phyloP scores from a whole-genome alignment of 805 yeast genomes.

The Starmerella geochares region DNA sequence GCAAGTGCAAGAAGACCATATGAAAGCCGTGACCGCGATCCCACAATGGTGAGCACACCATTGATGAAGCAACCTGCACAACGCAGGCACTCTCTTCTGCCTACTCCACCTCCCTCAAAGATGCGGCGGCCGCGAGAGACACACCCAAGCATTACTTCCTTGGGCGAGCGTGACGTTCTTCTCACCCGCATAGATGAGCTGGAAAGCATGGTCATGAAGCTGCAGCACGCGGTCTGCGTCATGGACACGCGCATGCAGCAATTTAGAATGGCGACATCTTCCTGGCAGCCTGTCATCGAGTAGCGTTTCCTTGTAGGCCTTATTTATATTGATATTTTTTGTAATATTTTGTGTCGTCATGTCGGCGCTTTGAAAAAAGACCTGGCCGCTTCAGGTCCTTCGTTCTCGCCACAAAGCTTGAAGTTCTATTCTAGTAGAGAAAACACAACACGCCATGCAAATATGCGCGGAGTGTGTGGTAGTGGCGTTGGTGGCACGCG shows the following conservation, averaged over 20 bases:
- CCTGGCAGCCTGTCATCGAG: constrained; percentile 3
- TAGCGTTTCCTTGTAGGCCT: too few species aligned
- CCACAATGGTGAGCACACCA: constrained; percentile 1
- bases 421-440: too few species aligned
- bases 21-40: background rate
- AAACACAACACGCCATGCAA: too few species aligned
- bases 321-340: too few species aligned
- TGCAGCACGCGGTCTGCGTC: constrained; percentile 2
- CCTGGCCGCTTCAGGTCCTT: too few species aligned
- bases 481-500: background rate
- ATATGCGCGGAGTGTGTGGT: background rate
- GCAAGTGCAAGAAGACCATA: background rate
- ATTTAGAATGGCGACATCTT: constrained; percentile 5
- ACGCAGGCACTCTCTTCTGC: background rate
- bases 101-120: background rate
- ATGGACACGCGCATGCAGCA: constrained; percentile 3
- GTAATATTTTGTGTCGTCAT: background rate
- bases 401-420: too few species aligned
- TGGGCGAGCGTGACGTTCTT: background rate
- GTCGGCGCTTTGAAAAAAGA: too few species aligned
- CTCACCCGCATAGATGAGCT: constrained; percentile 3
- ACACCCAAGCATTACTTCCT: background rate
- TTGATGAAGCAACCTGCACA: background rate
- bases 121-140: background rate
- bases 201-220: constrained; percentile 1